Conservation (phyloP, 2,329 filamentous ascomycete species). For the Tolypocladium amazonense region DNA sequence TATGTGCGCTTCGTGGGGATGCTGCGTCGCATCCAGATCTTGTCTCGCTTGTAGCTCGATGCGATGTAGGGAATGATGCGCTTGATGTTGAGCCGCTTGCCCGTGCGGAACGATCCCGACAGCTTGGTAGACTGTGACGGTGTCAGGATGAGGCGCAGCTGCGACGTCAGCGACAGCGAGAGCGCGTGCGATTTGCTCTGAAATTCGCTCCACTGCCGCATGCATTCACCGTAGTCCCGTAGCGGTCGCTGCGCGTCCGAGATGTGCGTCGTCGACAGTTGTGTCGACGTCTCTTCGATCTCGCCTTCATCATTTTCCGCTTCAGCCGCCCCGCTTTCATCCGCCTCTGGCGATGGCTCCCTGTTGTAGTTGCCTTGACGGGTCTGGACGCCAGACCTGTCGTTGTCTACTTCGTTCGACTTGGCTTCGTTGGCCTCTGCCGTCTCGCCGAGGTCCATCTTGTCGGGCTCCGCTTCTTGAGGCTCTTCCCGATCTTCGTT, state of each 20-base stretch:
- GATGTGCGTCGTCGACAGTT: conserved; percentile 66
- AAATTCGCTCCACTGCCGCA: conserved; percentile 74
- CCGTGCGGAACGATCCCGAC: conserved; percentile 90
- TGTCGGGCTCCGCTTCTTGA: conserved; percentile 31
- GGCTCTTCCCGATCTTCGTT: conserved; percentile 41
- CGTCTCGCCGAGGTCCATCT: conserved; percentile 28
- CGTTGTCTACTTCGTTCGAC: conserved; percentile 37
- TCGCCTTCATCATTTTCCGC: conserved; percentile 37
- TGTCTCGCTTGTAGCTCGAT: conserved; percentile 96
- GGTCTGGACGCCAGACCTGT: conserved; percentile 49
- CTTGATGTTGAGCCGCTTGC: conserved; percentile 97
- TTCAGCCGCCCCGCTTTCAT: conserved; percentile 27
- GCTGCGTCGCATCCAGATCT: conserved; percentile 97
- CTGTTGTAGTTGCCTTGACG: conserved; percentile 47
- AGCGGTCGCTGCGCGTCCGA: conserved; percentile 31
- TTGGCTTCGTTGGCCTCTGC: conserved; percentile 27
- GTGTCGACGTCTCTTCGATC: conserved; percentile 44
- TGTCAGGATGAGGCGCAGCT: conserved; percentile 88
- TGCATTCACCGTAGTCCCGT: conserved; percentile 43
- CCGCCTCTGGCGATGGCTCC: conserved; percentile 32
- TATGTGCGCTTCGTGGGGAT: conserved; percentile 90
- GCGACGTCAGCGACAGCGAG: conserved; percentile 82
- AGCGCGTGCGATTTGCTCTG: conserved; percentile 76
- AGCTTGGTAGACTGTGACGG: conserved; percentile 94
- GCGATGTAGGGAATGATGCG: conserved; percentile 99